Evolutionary conservation across 306 rosid species (phyloP).

Genomic region (Clitoria ternatea): DNA sequence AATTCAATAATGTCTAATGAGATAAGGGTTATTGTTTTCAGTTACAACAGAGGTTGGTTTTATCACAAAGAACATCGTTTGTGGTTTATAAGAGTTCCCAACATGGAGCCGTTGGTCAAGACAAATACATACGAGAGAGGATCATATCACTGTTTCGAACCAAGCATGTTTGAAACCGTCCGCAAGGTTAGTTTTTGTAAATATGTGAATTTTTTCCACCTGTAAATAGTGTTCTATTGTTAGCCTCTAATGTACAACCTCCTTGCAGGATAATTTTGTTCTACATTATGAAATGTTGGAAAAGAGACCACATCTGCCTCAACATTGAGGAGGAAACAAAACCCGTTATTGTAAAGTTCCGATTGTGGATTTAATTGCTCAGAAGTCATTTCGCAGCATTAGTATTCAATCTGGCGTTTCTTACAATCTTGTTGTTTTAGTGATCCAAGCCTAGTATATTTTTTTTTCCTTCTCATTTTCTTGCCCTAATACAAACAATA

Average conservation of each 20-base stretch:
- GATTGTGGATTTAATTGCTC: conserved; percentile 25
- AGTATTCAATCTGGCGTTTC: conserved; percentile 26
- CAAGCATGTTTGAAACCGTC: conserved; percentile 68
- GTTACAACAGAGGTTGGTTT: conserved; percentile 79
- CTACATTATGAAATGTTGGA: conserved; percentile 75
- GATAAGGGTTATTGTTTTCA: conserved; percentile 31
- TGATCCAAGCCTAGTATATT: not conserved
- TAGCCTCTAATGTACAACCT: conserved; percentile 21
- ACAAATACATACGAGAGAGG: conserved; percentile 78
- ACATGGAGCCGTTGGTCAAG: conserved; percentile 79
- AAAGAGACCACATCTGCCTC: conserved; percentile 72
- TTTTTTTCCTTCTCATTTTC: not conserved
- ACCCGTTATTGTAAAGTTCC: conserved; percentile 47
- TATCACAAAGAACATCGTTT: conserved; percentile 81
- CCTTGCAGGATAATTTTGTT: conserved; percentile 80
- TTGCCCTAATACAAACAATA: not conserved
- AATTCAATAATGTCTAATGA: conserved; percentile 3
- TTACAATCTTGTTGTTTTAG: conserved; percentile 24
- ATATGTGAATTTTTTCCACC: not conserved
- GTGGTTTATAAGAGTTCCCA: conserved; percentile 72
- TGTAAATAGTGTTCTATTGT: not conserved
- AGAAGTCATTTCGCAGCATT: conserved; percentile 38
- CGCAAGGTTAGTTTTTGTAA: conserved; percentile 64
- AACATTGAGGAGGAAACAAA: conserved; percentile 42
- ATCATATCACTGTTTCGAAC: conserved; percentile 85